Conservation (phyloP, 805 yeast species). For the Wickerhamomyces queroliae region DNA sequence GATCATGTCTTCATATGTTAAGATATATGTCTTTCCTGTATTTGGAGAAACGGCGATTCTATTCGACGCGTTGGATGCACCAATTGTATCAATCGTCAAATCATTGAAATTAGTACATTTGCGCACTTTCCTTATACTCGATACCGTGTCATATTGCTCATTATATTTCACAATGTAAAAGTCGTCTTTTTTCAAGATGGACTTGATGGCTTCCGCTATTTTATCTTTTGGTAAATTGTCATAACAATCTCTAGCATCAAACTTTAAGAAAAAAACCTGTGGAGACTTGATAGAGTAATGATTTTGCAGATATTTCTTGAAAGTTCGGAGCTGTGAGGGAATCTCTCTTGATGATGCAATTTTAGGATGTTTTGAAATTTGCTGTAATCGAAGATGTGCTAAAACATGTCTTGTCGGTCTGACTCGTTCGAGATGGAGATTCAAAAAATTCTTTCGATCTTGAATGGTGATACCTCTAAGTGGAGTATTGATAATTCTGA, state of each 20-base stretch:
- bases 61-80: no score
- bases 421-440: constrained; percentile 31
- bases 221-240: constrained; percentile 57
- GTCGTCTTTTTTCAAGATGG: constrained; percentile 22
- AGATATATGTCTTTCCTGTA: constrained; percentile 12
- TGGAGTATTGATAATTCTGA: constrained; percentile 58
- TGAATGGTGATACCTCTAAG: constrained; percentile 27
- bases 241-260: constrained; percentile 74
- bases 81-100: neutral
- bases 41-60: no score
- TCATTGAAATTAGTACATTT: neutral
- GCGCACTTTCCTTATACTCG: constrained; percentile 17
- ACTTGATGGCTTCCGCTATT: constrained; percentile 28
- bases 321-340: constrained; percentile 31
- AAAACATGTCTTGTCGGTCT: constrained; percentile 38
- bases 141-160: neutral
- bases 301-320: constrained; percentile 23
- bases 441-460: constrained; percentile 28
- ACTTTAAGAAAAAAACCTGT: constrained; percentile 47
- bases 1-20: constrained; percentile 39
- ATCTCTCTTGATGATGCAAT: constrained; percentile 42
- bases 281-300: constrained; percentile 25
- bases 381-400: constrained; percentile 24
- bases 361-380: constrained; percentile 24
- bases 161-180: constrained; percentile 6